Evolutionary conservation across 306 rosid species (phyloP).

Genomic region (Quercus ilex): DNA sequence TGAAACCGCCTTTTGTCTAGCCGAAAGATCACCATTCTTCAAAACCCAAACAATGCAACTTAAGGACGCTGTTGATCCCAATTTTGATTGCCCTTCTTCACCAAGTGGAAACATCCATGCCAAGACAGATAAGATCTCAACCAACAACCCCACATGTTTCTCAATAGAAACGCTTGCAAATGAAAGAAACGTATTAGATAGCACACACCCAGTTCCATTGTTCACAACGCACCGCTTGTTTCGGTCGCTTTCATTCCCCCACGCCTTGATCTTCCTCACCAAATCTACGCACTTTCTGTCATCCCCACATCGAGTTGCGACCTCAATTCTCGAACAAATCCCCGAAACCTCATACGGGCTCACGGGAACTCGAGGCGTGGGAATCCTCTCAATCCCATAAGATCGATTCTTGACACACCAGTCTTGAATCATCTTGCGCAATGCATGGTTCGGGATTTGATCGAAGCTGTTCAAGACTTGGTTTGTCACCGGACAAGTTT

Average conservation of each 20-base stretch:
- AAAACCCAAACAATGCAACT: conserved; percentile 45
- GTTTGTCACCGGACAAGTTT: conserved; percentile 72
- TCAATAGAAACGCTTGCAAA: conserved; percentile 41
- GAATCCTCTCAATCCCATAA: conserved; percentile 78
- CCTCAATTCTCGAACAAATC: conserved; percentile 33
- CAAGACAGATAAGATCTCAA: conserved; percentile 51
- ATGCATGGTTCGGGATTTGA: conserved; percentile 68
- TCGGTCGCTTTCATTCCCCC: conserved; percentile 86
- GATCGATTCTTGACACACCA: conserved; percentile 79
- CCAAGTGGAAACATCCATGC: conserved; percentile 47
- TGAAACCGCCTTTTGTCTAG: conserved; percentile 51
- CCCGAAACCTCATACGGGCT: conserved; percentile 42
- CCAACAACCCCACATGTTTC: conserved; percentile 30
- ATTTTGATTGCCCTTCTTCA: conserved; percentile 37
- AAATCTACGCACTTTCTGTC: conserved; percentile 34
- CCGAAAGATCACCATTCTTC: conserved; percentile 44
- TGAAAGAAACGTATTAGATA: conserved; percentile 44
- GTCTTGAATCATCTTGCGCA: conserved; percentile 72
- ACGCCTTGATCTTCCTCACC: conserved; percentile 54
- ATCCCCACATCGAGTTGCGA: conserved; percentile 35
- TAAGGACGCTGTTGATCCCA: conserved; percentile 46
- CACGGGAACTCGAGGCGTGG: conserved; percentile 79
- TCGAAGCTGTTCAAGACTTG: conserved; percentile 41
- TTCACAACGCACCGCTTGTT: conserved; percentile 51
- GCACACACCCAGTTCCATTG: conserved; percentile 35